A percentile compares a stretch with the other conserved stretches of the same genome.
Evolutionary conservation across 139 green algal species (phyloP).

Genomic region (Bryopsis sp.): DNA sequence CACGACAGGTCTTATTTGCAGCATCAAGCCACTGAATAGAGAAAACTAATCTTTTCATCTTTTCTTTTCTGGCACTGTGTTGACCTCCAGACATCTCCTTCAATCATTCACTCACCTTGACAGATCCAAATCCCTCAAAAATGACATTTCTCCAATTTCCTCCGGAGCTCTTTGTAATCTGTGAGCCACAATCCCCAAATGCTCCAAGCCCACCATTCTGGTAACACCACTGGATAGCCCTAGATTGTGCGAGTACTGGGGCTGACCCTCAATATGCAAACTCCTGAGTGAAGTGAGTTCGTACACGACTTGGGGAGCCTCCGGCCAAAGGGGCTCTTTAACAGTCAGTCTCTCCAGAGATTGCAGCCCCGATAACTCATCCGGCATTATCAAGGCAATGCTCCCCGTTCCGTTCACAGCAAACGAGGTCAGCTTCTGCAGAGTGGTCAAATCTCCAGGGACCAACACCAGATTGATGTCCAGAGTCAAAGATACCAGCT

Average conservation of each 20-base stretch:
- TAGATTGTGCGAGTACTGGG: slow-evolving; percentile 9
- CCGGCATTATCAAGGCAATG: background rate
- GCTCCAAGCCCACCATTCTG: slow-evolving; percentile 1
- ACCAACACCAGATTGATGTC: slow-evolving; percentile 13
- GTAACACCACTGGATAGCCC: background rate
- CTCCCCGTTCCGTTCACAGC: slow-evolving; percentile 13
- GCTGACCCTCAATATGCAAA: slow-evolving; percentile 8
- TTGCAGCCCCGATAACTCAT: background rate
- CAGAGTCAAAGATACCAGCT: background rate
- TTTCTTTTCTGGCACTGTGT: too few species aligned
- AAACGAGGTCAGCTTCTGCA: slow-evolving; percentile 16
- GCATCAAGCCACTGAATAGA: too few species aligned
- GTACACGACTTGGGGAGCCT: background rate
- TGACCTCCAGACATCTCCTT: too few species aligned
- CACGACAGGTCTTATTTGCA: background rate
- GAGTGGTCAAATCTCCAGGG: background rate
- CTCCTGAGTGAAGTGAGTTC: background rate
- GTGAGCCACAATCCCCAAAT: slow-evolving; percentile 9
- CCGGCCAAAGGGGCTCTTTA: slow-evolving; percentile 11
- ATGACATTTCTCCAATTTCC: slow-evolving; percentile 9
- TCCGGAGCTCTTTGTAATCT: background rate
- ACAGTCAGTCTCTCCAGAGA: slow-evolving; percentile 5
- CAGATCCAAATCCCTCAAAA: slow-evolving; percentile 10
- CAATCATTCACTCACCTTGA: background rate
- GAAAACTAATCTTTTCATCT: too few species aligned